These are phyloP conservation scores for Chlamydomonas sphaeroides DNA, from an alignment of 139 green algal species.

Conservation along the genomic window DNA sequence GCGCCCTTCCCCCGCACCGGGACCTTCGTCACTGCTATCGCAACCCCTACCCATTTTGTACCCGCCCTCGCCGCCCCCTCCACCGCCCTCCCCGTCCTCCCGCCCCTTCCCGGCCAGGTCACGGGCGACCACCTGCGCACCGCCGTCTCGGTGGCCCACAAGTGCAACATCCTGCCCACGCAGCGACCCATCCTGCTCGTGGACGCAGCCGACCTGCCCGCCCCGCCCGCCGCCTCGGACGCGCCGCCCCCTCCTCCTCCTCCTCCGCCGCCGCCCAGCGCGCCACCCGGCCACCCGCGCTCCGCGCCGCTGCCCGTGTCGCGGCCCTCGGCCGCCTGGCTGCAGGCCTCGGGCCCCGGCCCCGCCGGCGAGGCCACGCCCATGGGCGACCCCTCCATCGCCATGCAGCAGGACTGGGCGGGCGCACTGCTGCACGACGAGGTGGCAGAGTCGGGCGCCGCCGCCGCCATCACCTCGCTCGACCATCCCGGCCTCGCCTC, in stretches of 20 bases:
- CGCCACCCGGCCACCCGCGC: not conserved
- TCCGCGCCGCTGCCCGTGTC: not conserved
- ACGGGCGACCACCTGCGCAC: conserved; percentile 66
- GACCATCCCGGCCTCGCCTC: too few relatives aligned
- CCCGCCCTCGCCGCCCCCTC: too few relatives aligned
- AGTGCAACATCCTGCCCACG: conserved; percentile 58
- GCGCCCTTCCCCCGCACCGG: too few relatives aligned
- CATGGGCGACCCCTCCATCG: conserved; percentile 23
- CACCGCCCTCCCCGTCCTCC: not conserved
- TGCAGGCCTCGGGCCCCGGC: not conserved
- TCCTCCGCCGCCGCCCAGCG: too few relatives aligned
- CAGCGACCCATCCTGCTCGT: conserved; percentile 51
- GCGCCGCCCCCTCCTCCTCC: not conserved
- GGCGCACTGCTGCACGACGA: not conserved
- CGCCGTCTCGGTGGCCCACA: conserved; percentile 59
- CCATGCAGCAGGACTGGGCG: not conserved
- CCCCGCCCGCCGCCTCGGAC: not conserved
- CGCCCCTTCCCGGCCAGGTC: conserved; percentile 6
- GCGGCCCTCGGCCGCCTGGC: not conserved
- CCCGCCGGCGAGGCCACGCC: conserved; percentile 19
- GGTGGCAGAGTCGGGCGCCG: not conserved
- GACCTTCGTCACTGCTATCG: too few relatives aligned
- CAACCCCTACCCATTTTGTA: too few relatives aligned
- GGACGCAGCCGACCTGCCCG: conserved; percentile 29
- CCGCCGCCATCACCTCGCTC: too few relatives aligned